Base-by-base conservation (phyloP, 805 yeast genomes). In the Cephaloascus albidus region DNA sequence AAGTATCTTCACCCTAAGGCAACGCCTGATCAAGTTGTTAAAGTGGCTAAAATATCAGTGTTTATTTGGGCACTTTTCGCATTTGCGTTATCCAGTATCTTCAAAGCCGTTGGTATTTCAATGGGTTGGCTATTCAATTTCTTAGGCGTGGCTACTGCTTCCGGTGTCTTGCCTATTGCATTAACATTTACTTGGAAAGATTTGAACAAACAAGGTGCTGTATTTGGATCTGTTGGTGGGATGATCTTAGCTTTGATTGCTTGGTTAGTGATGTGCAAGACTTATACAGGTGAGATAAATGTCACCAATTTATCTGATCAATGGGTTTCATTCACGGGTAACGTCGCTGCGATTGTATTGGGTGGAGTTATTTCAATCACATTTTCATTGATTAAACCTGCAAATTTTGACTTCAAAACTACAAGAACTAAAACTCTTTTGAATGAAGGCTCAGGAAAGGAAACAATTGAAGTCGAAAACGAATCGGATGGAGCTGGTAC, bases 311-410 rank as follows among this genome's bases (percentile, higher is more conserved):
- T 68, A 31, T 51, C 61, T 18, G 44, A 56, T 33, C 54, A 57
- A 20, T 60, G 65, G 61, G 72, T 65, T 35, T 63, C 72, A 3
- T 64, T 65, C 43, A 55, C 67, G 14, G 72, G 71, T 23, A 65
- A 60, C 41, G 55, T 59, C 4, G 50, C 62, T 8, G 63, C 71
- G 14, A 49, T 64, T 30, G 48, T 55, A 4, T 45, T 61, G 39
- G 64, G 68, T n/a, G 68, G 65, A 27, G 40, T 62, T 8, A 51
- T 60, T 33, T 51, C 68, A 3, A 43, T 60, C 17, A 49, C 41
- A 10, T 41, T 51, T 14, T 56, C 69, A 3, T 42, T 55, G 36
- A 51, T 64, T 31, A 53, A 54, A 45, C 72, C 72, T n/a, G 66
- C 60, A 10, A 53, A 63, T 39, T 67, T 63, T 46, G 68, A 67